Conservation (phyloP, 495 filamentous ascomycete genomes). For the Tuber aestivum region DNA sequence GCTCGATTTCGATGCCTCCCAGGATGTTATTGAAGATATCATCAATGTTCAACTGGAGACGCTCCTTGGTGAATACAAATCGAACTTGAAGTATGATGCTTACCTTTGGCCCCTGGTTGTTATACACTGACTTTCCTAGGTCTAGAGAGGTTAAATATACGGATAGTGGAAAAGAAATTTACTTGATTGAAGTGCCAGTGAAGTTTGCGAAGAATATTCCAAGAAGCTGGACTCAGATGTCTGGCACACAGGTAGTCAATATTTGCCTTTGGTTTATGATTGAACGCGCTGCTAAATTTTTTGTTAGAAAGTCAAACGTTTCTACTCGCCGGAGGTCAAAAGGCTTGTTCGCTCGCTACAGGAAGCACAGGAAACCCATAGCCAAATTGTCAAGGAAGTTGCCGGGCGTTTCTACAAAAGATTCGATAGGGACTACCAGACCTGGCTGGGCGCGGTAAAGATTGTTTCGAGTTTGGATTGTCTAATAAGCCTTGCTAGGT, state of each 20-base stretch:
- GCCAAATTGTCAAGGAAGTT: slow-evolving; percentile 84
- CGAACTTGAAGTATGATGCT: slow-evolving; percentile 51
- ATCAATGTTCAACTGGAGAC: slow-evolving; percentile 60
- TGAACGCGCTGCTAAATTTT: neutral
- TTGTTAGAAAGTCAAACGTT: slow-evolving; percentile 70
- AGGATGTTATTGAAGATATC: slow-evolving; percentile 66
- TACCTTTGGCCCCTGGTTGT: neutral
- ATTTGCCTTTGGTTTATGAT: neutral
- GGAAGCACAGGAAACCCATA: slow-evolving; percentile 90
- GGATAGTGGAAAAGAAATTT: slow-evolving; percentile 94
- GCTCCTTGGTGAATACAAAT: slow-evolving; percentile 63
- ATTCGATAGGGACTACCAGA: slow-evolving; percentile 79
- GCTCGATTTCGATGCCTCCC: slow-evolving; percentile 83
- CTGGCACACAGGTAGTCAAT: slow-evolving; percentile 57
- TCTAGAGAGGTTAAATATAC: slow-evolving; percentile 68
- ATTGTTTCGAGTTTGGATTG: slow-evolving; percentile 92
- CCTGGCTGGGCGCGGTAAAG: slow-evolving; percentile 82
- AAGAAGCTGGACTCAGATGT: slow-evolving; percentile 91
- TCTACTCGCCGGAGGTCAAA: slow-evolving; percentile 82
- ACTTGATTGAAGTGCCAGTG: slow-evolving; percentile 86
- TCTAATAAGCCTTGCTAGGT: slow-evolving; percentile 82
- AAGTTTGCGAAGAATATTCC: slow-evolving; percentile 71
- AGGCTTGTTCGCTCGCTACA: slow-evolving; percentile 75
- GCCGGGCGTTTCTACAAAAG: slow-evolving; percentile 73
- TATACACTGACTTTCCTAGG: slow-evolving; percentile 18